Percentiles rank a stretch among this genome's conserved stretches.
phyloP scores from a whole-genome alignment of 805 yeast genomes.

The Candida nonsorbophila region DNA sequence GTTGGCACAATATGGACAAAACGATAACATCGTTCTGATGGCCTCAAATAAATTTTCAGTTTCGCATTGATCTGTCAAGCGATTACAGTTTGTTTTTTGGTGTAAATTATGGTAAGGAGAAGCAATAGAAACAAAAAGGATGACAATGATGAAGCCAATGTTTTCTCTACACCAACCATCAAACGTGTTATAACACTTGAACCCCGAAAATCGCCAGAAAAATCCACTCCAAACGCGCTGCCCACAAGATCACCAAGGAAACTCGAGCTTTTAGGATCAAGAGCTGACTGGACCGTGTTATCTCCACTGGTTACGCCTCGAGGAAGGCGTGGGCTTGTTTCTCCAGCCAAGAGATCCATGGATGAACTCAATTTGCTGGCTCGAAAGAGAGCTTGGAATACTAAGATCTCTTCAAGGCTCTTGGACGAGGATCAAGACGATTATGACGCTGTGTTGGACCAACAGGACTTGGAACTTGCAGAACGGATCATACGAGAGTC shows the following conservation, averaged over 20 bases:
- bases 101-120: neutral
- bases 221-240: no score
- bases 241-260: neutral
- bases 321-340: constrained; percentile 42
- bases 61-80: neutral
- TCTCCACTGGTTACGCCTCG: constrained; percentile 32
- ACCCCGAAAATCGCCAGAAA: constrained; percentile 3
- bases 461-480: constrained; percentile 41
- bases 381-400: constrained; percentile 38
- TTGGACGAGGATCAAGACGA: constrained; percentile 26
- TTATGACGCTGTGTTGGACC: constrained; percentile 19
- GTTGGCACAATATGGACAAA: constrained; percentile 92
- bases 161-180: constrained; percentile 3
- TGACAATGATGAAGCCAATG: neutral
- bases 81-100: neutral
- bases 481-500: constrained; percentile 29
- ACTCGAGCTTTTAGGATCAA: neutral
- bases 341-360: constrained; percentile 36
- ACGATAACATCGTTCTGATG: constrained; percentile 65
- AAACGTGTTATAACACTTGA: constrained; percentile 2
- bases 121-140: neutral
- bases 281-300: constrained; percentile 4
- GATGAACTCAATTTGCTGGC: constrained; percentile 44
- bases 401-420: constrained; percentile 22
- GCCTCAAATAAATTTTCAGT: neutral